A percentile compares a stretch with the other conserved stretches of the same genome.
These are phyloP conservation scores for Mallotus nudiflorus DNA, from an alignment of 345 rosid species.

Conservation along the genomic window DNA sequence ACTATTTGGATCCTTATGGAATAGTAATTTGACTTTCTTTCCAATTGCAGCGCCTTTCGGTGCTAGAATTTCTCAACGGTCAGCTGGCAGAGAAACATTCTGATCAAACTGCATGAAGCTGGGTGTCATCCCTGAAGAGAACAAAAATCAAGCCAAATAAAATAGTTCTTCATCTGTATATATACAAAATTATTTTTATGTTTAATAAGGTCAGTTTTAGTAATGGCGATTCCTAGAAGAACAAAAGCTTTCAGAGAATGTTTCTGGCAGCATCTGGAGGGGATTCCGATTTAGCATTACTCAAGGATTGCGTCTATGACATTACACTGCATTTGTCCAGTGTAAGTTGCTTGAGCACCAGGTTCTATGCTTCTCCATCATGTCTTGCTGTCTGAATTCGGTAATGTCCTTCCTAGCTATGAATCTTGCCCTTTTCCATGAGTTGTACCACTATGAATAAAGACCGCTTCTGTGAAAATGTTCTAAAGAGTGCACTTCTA, in stretches of 20 bases:
- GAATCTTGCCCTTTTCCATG: not conserved
- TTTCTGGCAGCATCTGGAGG: not conserved
- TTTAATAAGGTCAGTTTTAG: constrained; percentile 23
- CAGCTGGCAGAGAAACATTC: constrained; percentile 61
- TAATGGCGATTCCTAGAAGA: constrained; percentile 4
- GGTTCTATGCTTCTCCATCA: not conserved
- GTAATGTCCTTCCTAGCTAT: not conserved
- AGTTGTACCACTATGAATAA: not conserved
- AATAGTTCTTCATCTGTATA: constrained; percentile 13
- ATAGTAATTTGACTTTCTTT: constrained; percentile 9
- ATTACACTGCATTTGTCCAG: not conserved
- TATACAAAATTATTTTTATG: not conserved
- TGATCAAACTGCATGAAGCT: constrained; percentile 23
- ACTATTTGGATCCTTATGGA: constrained; percentile 2
- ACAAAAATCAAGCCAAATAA: not conserved
- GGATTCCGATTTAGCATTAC: not conserved
- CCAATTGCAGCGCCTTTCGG: constrained; percentile 64
- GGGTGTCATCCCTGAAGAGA: not conserved
- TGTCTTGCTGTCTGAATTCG: not conserved
- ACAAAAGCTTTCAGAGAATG: not conserved
- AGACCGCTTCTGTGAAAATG: not conserved
- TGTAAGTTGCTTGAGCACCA: constrained; percentile 2
- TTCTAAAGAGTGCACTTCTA: not conserved
- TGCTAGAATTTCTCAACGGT: constrained; percentile 71
- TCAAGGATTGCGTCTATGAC: not conserved